Evolutionary conservation across 352 stramenopile species (phyloP).

Genomic region (Pythium apleroticum): DNA sequence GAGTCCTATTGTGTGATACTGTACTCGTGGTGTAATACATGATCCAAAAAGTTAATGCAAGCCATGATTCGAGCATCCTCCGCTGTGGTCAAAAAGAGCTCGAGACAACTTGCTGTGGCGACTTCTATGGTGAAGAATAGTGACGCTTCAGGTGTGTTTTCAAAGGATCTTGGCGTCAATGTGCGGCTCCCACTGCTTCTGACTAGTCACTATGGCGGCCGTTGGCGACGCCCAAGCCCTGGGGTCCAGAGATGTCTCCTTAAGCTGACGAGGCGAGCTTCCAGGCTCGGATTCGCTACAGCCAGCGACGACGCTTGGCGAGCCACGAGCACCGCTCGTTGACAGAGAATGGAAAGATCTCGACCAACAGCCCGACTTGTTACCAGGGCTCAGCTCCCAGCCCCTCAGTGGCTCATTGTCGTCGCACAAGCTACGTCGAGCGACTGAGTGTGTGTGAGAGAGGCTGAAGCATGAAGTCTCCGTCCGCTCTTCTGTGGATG

Average conservation of each 20-base stretch:
- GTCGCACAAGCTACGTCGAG: background rate
- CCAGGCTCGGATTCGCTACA: background rate
- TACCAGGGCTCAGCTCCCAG: background rate
- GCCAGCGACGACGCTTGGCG: background rate
- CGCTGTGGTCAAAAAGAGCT: background rate
- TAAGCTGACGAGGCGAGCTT: background rate
- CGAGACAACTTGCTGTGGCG: background rate
- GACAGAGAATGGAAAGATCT: background rate
- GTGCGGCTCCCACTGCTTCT: background rate
- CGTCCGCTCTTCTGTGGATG: background rate
- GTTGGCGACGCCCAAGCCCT: no score
- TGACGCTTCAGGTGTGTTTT: no score
- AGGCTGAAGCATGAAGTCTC: background rate
- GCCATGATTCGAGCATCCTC: background rate
- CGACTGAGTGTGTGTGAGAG: background rate
- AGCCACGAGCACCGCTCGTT: background rate
- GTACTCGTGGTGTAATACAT: background rate
- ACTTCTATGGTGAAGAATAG: no score
- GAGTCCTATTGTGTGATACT: background rate
- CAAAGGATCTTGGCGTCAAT: no score
- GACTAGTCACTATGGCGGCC: background rate
- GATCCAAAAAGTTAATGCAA: background rate
- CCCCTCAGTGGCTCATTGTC: background rate
- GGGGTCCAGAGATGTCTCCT: no score
- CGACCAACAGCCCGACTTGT: background rate